Percentiles rank a stretch among this genome's conserved stretches.
These are phyloP conservation scores for Juncus effusus DNA, from an alignment of 176 grass and related monocot genomes.

Conservation along the genomic window DNA sequence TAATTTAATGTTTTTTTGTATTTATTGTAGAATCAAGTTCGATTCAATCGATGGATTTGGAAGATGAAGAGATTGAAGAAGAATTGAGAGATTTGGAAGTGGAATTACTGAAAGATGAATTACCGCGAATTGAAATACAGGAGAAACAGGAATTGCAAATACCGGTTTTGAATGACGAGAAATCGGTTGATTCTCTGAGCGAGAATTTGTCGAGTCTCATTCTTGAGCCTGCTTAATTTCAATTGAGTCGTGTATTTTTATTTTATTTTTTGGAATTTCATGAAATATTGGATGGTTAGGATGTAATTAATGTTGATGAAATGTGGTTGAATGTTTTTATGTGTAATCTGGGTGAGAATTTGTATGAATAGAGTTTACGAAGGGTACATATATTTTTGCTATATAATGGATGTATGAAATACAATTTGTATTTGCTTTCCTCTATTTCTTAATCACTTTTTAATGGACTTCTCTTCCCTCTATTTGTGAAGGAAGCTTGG, in stretches of 20 bases:
- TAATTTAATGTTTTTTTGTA: conserved; percentile 9
- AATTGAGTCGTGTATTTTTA: neutral
- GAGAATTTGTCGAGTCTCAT: conserved; percentile 53
- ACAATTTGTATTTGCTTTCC: too few relatives aligned
- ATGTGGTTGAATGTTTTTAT: too few relatives aligned
- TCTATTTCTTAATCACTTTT: too few relatives aligned
- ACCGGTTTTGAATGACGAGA: conserved; percentile 31
- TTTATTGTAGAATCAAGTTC: conserved; percentile 53
- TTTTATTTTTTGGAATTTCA: neutral
- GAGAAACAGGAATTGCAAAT: conserved; percentile 28
- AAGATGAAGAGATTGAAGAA: conserved; percentile 62
- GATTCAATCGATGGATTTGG: conserved; percentile 33
- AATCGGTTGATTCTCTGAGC: conserved; percentile 38
- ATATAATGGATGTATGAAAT: too few relatives aligned
- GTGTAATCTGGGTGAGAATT: too few relatives aligned
- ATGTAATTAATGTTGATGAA: too few relatives aligned
- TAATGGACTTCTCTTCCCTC: too few relatives aligned
- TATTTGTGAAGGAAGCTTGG: too few relatives aligned
- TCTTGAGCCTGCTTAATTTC: conserved; percentile 48
- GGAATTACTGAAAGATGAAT: conserved; percentile 46
- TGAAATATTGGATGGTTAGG: neutral
- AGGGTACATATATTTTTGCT: too few relatives aligned
- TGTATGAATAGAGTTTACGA: too few relatives aligned
- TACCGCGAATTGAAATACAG: conserved; percentile 22
- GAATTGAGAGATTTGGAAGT: conserved; percentile 74